Conservation (phyloP, 306 rosid species). For the Styphnolobium japonicum region DNA sequence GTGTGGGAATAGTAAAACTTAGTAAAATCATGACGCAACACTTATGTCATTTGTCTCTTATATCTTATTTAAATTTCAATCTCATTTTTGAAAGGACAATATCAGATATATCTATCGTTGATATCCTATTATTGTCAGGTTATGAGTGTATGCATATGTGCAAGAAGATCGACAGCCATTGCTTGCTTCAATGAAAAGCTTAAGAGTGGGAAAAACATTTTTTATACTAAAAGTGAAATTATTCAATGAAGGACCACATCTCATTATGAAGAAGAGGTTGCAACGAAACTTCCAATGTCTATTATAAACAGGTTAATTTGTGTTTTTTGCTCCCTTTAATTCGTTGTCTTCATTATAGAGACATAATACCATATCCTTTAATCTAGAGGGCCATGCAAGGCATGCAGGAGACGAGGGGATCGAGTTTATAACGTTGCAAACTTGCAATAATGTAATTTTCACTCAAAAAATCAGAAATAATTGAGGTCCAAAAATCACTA, state of each 20-base stretch:
- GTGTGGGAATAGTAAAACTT: too few species aligned
- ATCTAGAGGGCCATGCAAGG: neutral
- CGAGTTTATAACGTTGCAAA: neutral
- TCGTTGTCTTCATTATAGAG: constrained; percentile 13
- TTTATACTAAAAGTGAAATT: neutral
- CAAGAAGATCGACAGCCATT: neutral
- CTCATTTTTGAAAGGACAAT: neutral
- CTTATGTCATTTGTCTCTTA: neutral
- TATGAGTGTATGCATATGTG: neutral
- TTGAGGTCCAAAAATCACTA: neutral
- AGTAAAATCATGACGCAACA: neutral
- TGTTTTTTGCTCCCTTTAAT: neutral
- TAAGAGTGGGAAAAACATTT: neutral
- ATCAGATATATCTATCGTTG: neutral
- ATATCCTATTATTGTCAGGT: neutral
- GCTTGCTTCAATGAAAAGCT: neutral
- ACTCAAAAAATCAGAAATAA: neutral
- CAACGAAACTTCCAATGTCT: constrained; percentile 4
- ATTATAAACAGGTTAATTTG: neutral
- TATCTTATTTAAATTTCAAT: neutral
- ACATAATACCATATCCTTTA: neutral
- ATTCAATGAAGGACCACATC: neutral
- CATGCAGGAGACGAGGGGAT: neutral
- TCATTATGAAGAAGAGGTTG: neutral
- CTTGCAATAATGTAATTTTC: neutral